Conservation (phyloP, 2,329 filamentous ascomycete species). For the Penicillium sclerotiorum region DNA sequence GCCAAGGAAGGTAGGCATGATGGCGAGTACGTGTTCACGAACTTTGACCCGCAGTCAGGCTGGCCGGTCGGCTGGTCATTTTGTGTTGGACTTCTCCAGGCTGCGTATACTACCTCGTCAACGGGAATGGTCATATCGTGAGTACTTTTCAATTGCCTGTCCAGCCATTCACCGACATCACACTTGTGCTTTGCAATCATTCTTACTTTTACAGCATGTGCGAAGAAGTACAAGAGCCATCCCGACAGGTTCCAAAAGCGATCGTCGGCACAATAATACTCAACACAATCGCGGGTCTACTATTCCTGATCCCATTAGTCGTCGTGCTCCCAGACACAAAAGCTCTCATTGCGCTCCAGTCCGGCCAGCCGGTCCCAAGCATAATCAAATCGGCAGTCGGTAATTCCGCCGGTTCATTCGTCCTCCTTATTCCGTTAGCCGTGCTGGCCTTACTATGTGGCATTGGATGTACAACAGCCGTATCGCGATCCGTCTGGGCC, state of each 20-base stretch:
- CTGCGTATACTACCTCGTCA: conserved; percentile 68
- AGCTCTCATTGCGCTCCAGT: conserved; percentile 63
- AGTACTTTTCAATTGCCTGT: conserved; percentile 43
- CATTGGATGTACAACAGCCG: conserved; percentile 17
- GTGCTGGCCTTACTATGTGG: conserved; percentile 52
- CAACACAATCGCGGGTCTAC: conserved; percentile 64
- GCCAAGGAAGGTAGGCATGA: conserved; percentile 68
- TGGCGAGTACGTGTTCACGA: conserved; percentile 58
- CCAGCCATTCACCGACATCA: no score
- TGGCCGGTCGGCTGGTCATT: conserved; percentile 72
- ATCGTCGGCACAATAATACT: conserved; percentile 69
- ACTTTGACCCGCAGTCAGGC: conserved; percentile 65
- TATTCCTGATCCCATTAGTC: conserved; percentile 71
- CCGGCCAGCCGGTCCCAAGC: conserved; percentile 72
- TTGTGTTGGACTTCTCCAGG: conserved; percentile 69
- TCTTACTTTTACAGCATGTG: conserved; percentile 62
- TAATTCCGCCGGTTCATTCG: conserved; percentile 70
- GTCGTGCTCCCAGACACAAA: conserved; percentile 72
- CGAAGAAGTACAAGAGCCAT: conserved; percentile 67
- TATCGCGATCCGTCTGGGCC: conserved; percentile 16
- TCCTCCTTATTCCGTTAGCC: conserved; percentile 66
- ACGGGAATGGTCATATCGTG: conserved; percentile 77
- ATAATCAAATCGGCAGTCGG: conserved; percentile 75
- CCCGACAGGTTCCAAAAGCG: conserved; percentile 67
- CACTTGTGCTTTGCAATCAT: no score